Evolutionary conservation across 495 filamentous ascomycete species (phyloP).

Genomic region (Penicillium salamii): DNA sequence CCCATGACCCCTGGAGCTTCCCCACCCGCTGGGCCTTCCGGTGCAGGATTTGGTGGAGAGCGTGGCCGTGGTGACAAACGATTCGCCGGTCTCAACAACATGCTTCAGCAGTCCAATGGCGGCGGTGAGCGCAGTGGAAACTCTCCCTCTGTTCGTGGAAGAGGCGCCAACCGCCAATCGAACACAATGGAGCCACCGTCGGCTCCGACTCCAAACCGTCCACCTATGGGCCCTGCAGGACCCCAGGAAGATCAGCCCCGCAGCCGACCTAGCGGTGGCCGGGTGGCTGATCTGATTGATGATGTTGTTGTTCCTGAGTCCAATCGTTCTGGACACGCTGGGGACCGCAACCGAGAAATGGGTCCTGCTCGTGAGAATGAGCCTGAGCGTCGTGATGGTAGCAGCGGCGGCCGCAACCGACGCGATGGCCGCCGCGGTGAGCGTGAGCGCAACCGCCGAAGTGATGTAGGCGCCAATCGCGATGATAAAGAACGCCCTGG

Average conservation of each 20-base stretch:
- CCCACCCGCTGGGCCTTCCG: constrained; percentile 11
- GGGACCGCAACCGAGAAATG: constrained; percentile 26
- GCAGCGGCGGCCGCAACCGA: constrained; percentile 19
- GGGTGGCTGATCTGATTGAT: constrained; percentile 28
- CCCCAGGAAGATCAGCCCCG: constrained; percentile 25
- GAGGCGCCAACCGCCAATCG: constrained; percentile 36
- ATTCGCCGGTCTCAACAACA: constrained; percentile 41
- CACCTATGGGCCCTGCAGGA: constrained; percentile 24
- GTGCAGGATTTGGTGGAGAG: constrained; percentile 31
- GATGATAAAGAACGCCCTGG: constrained; percentile 31
- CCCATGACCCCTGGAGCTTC: background rate
- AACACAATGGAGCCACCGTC: constrained; percentile 23
- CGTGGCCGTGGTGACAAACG: constrained; percentile 43
- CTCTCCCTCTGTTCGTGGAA: constrained; percentile 36
- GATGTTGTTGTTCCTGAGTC: constrained; percentile 29
- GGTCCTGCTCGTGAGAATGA: constrained; percentile 22
- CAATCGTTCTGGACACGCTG: constrained; percentile 22
- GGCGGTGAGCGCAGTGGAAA: constrained; percentile 31
- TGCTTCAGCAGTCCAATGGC: constrained; percentile 42
- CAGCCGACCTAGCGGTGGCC: constrained; percentile 20
- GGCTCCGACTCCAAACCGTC: constrained; percentile 26
- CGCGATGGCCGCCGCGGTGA: constrained; percentile 37
- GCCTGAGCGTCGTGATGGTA: constrained; percentile 30
- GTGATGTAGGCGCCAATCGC: constrained; percentile 30
- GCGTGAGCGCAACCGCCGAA: constrained; percentile 41